These are phyloP conservation scores for Pseudocohnilembus persalinus DNA, from an alignment of 169 alveolate species.

Conservation along the genomic window DNA sequence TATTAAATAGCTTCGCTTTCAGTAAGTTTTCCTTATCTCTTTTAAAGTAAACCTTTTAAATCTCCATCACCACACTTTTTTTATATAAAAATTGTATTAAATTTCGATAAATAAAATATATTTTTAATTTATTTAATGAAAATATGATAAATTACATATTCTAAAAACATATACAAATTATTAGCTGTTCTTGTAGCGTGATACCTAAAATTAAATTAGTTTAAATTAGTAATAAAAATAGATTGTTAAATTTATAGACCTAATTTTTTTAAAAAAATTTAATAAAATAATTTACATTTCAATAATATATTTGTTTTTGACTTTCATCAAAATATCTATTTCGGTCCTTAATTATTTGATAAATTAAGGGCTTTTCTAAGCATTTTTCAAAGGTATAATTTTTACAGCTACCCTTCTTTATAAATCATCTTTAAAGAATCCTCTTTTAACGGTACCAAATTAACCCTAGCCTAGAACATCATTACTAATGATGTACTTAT, in stretches of 20 bases:
- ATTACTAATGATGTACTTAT: constrained; percentile 36
- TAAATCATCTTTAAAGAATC: constrained; percentile 36
- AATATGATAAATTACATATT: constrained; percentile 20
- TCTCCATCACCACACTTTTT: constrained; percentile 24
- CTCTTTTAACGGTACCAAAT: constrained; percentile 38
- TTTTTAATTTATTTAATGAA: no score
- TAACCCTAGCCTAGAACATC: constrained; percentile 41
- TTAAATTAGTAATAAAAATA: no score
- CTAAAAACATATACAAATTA: constrained; percentile 31
- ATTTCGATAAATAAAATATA: no score
- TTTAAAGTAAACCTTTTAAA: constrained; percentile 9
- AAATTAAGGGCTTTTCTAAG: constrained; percentile 13
- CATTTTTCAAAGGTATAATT: constrained; percentile 29
- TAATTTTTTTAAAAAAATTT: not conserved
- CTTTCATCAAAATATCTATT: constrained; percentile 38
- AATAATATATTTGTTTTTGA: constrained; percentile 25
- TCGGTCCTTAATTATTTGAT: constrained; percentile 39
- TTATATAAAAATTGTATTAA: no score
- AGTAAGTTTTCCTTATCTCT: constrained; percentile 21
- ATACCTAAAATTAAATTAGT: no score
- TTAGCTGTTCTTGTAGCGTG: constrained; percentile 22
- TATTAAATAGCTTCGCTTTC: constrained; percentile 21
- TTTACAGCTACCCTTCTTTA: constrained; percentile 34
- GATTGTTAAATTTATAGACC: not conserved
- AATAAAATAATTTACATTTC: not conserved